phyloP scores from a whole-genome alignment of 2,329 filamentous ascomycete species.

The Cryphonectria nitschkei region DNA sequence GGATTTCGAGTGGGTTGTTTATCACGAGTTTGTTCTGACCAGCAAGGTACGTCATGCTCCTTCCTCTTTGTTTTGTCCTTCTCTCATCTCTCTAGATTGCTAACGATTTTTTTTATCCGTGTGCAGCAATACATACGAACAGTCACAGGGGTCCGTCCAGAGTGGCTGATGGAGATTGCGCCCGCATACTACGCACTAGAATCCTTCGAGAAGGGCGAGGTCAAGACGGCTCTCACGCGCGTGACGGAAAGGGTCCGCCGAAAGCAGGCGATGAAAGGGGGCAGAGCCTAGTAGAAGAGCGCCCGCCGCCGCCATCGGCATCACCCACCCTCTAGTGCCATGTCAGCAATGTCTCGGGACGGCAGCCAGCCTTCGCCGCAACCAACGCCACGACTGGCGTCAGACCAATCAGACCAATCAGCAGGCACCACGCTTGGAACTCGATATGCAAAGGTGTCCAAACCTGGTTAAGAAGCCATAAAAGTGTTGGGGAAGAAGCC shows the following conservation, averaged over 20 bases:
- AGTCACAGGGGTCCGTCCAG: conserved; percentile 86
- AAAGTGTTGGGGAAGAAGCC: neutral
- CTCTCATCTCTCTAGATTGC: neutral
- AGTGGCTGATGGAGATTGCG: conserved; percentile 96
- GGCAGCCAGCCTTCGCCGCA: neutral
- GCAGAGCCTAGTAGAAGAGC: conserved; percentile 31
- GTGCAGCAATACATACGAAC: conserved; percentile 94
- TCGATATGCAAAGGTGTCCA: neutral
- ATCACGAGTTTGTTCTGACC: conserved; percentile 97
- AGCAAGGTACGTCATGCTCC: conserved; percentile 47
- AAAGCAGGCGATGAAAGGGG: conserved; percentile 59
- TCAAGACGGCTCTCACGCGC: conserved; percentile 68
- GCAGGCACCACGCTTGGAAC: neutral
- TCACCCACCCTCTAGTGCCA: neutral
- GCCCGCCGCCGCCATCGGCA: neutral
- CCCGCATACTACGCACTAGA: conserved; percentile 89
- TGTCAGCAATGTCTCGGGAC: neutral
- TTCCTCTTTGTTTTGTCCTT: neutral
- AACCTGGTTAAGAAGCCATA: neutral
- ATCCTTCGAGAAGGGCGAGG: conserved; percentile 82
- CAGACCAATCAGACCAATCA: neutral
- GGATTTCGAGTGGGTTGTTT: conserved; percentile 95
- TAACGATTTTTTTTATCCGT: neutral
- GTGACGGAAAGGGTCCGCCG: conserved; percentile 64
- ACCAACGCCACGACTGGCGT: neutral